Conservation (phyloP, 805 yeast species). For the Nakazawaea wyomingensis region DNA sequence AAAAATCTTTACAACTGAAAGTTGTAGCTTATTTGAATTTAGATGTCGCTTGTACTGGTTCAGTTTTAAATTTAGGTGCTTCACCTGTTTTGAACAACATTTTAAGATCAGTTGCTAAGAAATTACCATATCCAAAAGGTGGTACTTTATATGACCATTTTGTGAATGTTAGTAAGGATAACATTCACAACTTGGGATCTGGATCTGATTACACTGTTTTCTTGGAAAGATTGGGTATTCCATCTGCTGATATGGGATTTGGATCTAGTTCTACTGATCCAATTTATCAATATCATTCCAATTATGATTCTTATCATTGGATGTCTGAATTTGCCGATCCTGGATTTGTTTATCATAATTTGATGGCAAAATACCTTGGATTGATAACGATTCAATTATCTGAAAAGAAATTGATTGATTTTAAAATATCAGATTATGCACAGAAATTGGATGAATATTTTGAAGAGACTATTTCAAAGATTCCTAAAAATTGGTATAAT, state of each 20-base stretch:
- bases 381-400: slow-evolving; percentile 40
- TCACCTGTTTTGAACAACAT: slow-evolving; percentile 55
- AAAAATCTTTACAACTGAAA: slow-evolving; percentile 36
- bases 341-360: slow-evolving; percentile 52
- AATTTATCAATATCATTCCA: slow-evolving; percentile 71
- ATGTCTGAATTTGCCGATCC: slow-evolving; percentile 61
- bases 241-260: slow-evolving; percentile 60
- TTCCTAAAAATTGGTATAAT: slow-evolving; percentile 33
- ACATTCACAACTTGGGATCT: slow-evolving; percentile 51
- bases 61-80: slow-evolving; percentile 42
- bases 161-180: slow-evolving; percentile 22
- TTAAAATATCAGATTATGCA: slow-evolving; percentile 37
- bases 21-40: slow-evolving; percentile 66
- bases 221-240: slow-evolving; percentile 54
- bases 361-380: slow-evolving; percentile 50
- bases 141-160: slow-evolving; percentile 32
- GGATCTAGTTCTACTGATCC: slow-evolving; percentile 39
- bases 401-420: slow-evolving; percentile 41
- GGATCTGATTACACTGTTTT: slow-evolving; percentile 69
- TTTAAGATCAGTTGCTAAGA: slow-evolving; percentile 37
- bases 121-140: slow-evolving; percentile 41
- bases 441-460: slow-evolving; percentile 32
- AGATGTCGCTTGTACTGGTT: slow-evolving; percentile 62
- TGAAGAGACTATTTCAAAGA: slow-evolving; percentile 26
- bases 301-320: slow-evolving; percentile 71